These are phyloP conservation scores for Acacia concinna DNA, from an alignment of 331 rosid species.

Conservation along the genomic window DNA sequence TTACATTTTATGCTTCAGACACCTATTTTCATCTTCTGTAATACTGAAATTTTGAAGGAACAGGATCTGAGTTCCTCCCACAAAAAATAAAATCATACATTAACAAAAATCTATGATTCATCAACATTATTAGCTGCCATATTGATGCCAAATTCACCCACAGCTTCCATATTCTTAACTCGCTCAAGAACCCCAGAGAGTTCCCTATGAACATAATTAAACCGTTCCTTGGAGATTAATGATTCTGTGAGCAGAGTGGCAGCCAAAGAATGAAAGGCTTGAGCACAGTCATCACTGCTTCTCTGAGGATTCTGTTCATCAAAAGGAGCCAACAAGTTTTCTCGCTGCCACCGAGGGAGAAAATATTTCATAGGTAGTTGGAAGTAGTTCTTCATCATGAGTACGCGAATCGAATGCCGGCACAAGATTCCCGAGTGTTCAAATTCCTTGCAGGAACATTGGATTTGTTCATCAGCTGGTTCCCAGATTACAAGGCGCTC, in stretches of 20 bases:
- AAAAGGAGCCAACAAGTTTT: slow-evolving; percentile 35
- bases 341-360: slow-evolving; percentile 55
- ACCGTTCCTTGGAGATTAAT: slow-evolving; percentile 47
- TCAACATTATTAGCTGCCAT: slow-evolving; percentile 34
- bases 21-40: slow-evolving; percentile 1
- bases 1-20: slow-evolving; percentile 7
- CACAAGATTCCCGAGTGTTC: slow-evolving; percentile 66
- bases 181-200: slow-evolving; percentile 54
- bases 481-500: slow-evolving; percentile 58
- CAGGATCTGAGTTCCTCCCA: not conserved
- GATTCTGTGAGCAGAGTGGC: slow-evolving; percentile 57
- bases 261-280: slow-evolving; percentile 49
- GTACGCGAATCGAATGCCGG: slow-evolving; percentile 62
- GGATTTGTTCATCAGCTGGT: slow-evolving; percentile 51
- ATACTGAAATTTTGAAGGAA: slow-evolving; percentile 11
- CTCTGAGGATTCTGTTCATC: slow-evolving; percentile 36
- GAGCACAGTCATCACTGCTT: slow-evolving; percentile 41
- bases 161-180: slow-evolving; percentile 53
- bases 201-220: slow-evolving; percentile 46
- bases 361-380: slow-evolving; percentile 60
- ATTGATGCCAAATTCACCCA: slow-evolving; percentile 42
- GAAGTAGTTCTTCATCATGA: slow-evolving; percentile 54
- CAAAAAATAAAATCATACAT: not conserved
- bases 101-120: slow-evolving; percentile 33
- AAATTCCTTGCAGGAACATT: slow-evolving; percentile 65